Conservation (phyloP, 768 basidiomycete species). For the Mycena vitilis region DNA sequence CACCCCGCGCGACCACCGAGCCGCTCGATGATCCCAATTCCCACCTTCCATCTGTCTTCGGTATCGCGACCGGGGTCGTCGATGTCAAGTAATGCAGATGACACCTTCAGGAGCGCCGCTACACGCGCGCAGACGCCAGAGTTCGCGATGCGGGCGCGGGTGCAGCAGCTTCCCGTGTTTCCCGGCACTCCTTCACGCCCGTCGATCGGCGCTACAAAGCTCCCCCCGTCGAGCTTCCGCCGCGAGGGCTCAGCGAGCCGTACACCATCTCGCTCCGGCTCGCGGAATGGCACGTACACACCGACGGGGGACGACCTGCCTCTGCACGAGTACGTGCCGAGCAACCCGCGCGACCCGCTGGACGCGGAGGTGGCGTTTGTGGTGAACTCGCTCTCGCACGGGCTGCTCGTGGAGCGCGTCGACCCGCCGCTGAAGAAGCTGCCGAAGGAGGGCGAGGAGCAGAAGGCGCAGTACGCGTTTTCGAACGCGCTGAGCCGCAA, state of each 20-base stretch:
- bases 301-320: slow-evolving; percentile 66
- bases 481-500: slow-evolving; percentile 79
- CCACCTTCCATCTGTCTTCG: slow-evolving; percentile 75
- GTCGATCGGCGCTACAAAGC: slow-evolving; percentile 46
- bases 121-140: slow-evolving; percentile 79
- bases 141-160: slow-evolving; percentile 66
- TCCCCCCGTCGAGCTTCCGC: slow-evolving; percentile 84
- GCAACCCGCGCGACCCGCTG: slow-evolving; percentile 80
- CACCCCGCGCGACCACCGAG: slow-evolving; percentile 83
- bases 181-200: slow-evolving; percentile 56
- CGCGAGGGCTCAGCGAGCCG: slow-evolving; percentile 67
- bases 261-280: slow-evolving; percentile 72
- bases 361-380: slow-evolving; percentile 82
- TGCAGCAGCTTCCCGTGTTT: slow-evolving; percentile 68
- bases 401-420: slow-evolving; percentile 80
- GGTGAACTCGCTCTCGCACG: slow-evolving; percentile 82
- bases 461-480: slow-evolving; percentile 87
- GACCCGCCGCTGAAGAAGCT: slow-evolving; percentile 78
- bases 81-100: slow-evolving; percentile 74
- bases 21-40: slow-evolving; percentile 86
- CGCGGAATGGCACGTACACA: slow-evolving; percentile 74
- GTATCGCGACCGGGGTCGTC: slow-evolving; percentile 79
- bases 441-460: slow-evolving; percentile 81
- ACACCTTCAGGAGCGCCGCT: slow-evolving; percentile 56
- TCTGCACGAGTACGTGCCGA: slow-evolving; percentile 71